Percentiles rank a stretch among this genome's conserved stretches.
These are phyloP conservation scores for Amauroascus verrucosus DNA, from an alignment of 2,329 filamentous ascomycete species.

Conservation along the genomic window DNA sequence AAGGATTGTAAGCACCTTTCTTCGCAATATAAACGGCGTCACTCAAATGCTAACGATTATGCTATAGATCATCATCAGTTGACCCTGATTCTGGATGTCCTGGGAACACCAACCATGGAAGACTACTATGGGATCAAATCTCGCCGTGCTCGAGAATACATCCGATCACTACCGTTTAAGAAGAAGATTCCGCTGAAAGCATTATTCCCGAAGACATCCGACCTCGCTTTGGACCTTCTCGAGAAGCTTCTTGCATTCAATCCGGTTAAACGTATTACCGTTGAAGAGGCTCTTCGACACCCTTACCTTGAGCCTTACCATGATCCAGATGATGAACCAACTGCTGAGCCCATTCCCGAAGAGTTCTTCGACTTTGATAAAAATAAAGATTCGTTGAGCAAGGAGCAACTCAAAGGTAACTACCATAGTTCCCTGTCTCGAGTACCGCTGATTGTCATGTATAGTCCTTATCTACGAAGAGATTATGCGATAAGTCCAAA, in stretches of 20 bases:
- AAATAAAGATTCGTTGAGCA: conserved; percentile 97
- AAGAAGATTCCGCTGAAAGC: conserved; percentile 98
- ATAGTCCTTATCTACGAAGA: conserved; percentile 85
- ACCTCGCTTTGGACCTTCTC: conserved; percentile 81
- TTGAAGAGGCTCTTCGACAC: conserved; percentile 93
- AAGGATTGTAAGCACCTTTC: conserved; percentile 70
- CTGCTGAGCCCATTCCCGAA: conserved; percentile 89
- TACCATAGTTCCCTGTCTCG: background rate
- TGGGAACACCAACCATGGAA: conserved; percentile 98
- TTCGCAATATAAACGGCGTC: background rate
- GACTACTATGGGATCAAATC: conserved; percentile 99
- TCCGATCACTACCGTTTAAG: conserved; percentile 95
- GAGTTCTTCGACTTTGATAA: conserved; percentile 99
- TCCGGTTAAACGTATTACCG: conserved; percentile 94
- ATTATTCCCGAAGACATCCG: conserved; percentile 98
- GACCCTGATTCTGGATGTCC: conserved; percentile 90
- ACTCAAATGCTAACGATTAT: conserved; percentile 16
- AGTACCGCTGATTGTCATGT: conserved; percentile 9
- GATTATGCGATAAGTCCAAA: conserved; percentile 61
- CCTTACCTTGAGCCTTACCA: conserved; percentile 98
- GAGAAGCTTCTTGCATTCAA: conserved; percentile 97
- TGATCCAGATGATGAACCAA: conserved; percentile 96
- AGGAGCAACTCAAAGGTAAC: conserved; percentile 89
- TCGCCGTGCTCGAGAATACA: conserved; percentile 91
- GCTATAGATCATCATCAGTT: conserved; percentile 84